Base-by-base conservation (phyloP, 1,139 yeast genomes). In the Spencermartinsiella ligniputridi region DNA sequence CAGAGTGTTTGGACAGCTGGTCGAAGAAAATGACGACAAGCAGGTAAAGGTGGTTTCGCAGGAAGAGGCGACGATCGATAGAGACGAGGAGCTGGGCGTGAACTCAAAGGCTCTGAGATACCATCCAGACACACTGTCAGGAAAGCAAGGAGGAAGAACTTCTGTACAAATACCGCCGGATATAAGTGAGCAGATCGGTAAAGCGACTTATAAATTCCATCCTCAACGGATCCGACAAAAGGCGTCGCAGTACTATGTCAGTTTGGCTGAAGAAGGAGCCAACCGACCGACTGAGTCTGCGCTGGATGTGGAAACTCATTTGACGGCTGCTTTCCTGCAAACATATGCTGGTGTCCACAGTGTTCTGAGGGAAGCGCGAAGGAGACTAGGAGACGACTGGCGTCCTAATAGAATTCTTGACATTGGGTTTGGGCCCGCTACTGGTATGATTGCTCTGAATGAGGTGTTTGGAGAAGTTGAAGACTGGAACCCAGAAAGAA, bases 361-460 rank as follows among this genome's bases (percentile, higher is more conserved):
- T 52, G 88, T 83, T 0, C 65, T 92, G 38, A 61, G 65, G 25
- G 97, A 92, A 56, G 67, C 89, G 33, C 72, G 77, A 52, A 75
- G 76, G 41, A 69, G 94, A 41, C 49, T 60, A 40, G 75, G 75
- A 0, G 60, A 60, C 1, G 71, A 66, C 0, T 87, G 89, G 66
- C 64, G 66, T 27, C 97, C 97, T 0, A 61, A 72, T 25, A 69
- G 76, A 13, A 76, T 92, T 0, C 70, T 92, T 45, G 95, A 88
- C 56, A 77, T 88, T 5, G 95, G 97, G 0, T 81, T 76, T 59
- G 98, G 98, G 0, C 97, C 98, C 0, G 94, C 92, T 1, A 83
- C 95, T 0, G 97, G 97, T 1, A 81, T 92, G 70, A 70, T 90
- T 8, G 98, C 95, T 0, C 69, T 89, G 47, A 87, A 89, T 60